phyloP scores from a whole-genome alignment of 164 flowering plant genomes.

The Warburgia ugandensis region DNA sequence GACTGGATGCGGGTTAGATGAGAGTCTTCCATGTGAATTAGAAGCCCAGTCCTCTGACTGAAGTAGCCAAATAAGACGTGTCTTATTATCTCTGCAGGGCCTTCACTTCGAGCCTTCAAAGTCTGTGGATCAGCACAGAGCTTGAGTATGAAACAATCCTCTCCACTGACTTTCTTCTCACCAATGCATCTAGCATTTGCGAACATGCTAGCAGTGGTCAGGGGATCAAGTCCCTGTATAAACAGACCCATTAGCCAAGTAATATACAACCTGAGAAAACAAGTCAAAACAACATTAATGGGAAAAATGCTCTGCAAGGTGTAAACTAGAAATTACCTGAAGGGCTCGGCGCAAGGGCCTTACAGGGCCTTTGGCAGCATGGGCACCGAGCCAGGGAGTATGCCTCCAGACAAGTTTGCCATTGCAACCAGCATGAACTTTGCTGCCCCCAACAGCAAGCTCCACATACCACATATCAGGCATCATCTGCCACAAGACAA shows the following conservation, averaged over 20 bases:
- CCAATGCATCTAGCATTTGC: conserved; percentile 57
- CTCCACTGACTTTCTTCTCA: conserved; percentile 58
- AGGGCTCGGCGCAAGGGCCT: conserved; percentile 68
- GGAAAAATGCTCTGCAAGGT: neutral
- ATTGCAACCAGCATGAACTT: conserved; percentile 69
- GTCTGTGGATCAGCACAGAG: conserved; percentile 58
- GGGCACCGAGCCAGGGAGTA: conserved; percentile 71
- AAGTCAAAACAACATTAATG: neutral
- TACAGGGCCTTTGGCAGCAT: conserved; percentile 71
- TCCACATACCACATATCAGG: conserved; percentile 76
- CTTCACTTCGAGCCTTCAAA: conserved; percentile 61
- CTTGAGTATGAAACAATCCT: conserved; percentile 71
- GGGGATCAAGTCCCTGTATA: conserved; percentile 68
- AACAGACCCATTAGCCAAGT: conserved; percentile 1
- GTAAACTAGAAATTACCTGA: conserved; percentile 33
- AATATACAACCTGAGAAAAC: neutral
- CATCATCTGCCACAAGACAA: conserved; percentile 65
- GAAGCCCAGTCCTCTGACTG: conserved; percentile 68
- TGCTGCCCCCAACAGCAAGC: conserved; percentile 58
- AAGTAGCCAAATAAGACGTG: conserved; percentile 69
- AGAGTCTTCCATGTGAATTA: conserved; percentile 65
- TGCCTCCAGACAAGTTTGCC: conserved; percentile 71
- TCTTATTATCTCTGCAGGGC: conserved; percentile 66
- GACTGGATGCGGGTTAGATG: conserved; percentile 68
- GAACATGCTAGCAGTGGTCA: conserved; percentile 63